Base-by-base conservation (phyloP, 192 early-diverging fungal genomes). In the Coemansia aciculifera region DNA sequence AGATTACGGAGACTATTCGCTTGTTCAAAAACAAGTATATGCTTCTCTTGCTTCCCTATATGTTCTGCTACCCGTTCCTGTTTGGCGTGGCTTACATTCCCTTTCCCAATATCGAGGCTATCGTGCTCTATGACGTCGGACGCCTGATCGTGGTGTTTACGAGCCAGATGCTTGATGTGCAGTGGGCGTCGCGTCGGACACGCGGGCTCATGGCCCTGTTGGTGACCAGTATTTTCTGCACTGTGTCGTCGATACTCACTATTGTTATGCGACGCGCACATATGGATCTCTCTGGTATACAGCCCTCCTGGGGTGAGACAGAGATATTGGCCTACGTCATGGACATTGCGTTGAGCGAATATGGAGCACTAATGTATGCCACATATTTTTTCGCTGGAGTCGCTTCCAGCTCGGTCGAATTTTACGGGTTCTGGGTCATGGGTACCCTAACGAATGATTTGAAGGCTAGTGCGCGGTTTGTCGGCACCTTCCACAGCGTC, bases 371-470 rank as follows among this genome's bases (percentile, higher is more conserved):
- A 15, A 40, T 75, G 23, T 59, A 68, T 12, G 68, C 73, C 0
- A 63, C 66, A 0, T 80, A 75, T 37, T 80, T 80, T 37, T 75
- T 80, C 36, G 69, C 69, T 0, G 78, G 78, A 9, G 66, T 74
- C 3, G 72, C 73, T 1, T 80, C 78, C 6, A 72, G 72, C 48
- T 74, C 74, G 24, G 65, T 80, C 19, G 73, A 80, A 63, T 66
- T 80, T n/a, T 80, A 63, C 37, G 78, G 78, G 5, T 75, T 68
- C 57, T 80, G 78, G 78, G 56, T 80, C 13, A 80, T 80, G 56
- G 78, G 78, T 54, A 80, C 78, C 5, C 63, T 80, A 29, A 80
- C 78, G 1, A 80, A 80, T 46, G 78, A 80, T 36, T 61, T 75
- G n/a, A 67, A 71, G 29, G 66, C 73, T 2, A 75, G 69, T n/a